These are phyloP conservation scores for Termitomyces sp. DNA, from an alignment of 768 basidiomycete genomes.

Conservation along the genomic window DNA sequence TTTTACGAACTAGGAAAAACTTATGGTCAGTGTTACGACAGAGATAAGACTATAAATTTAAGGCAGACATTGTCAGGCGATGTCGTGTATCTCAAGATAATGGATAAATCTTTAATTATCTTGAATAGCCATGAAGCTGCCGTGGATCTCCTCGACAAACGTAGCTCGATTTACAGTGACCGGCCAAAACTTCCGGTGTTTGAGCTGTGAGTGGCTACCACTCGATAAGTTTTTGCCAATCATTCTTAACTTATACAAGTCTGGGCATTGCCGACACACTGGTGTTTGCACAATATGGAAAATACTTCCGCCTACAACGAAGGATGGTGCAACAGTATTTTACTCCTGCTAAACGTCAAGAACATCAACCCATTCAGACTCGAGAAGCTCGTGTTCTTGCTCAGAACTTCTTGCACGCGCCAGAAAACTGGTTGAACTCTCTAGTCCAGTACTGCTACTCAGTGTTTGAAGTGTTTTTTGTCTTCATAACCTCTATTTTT, in stretches of 20 bases:
- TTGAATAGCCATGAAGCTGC: slow-evolving; percentile 21
- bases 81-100: slow-evolving; percentile 16
- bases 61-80: slow-evolving; percentile 14
- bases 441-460: slow-evolving; percentile 2
- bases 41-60: background rate
- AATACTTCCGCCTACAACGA: slow-evolving; percentile 18
- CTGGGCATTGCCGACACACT: slow-evolving; percentile 15
- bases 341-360: slow-evolving; percentile 15
- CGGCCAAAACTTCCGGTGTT: slow-evolving; percentile 15
- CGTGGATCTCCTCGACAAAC: slow-evolving; percentile 23
- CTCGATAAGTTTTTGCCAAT: background rate
- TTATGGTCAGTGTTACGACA: slow-evolving; percentile 23
- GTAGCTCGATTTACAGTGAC: slow-evolving; percentile 22
- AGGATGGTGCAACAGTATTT: slow-evolving; percentile 16
- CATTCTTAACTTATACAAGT: slow-evolving; percentile 6
- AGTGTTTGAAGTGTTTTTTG: background rate
- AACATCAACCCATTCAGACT: slow-evolving; percentile 23
- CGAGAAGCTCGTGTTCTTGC: slow-evolving; percentile 27
- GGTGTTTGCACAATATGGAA: slow-evolving; percentile 17
- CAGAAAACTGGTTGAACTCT: slow-evolving; percentile 14
- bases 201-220: slow-evolving; percentile 13
- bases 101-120: slow-evolving; percentile 22
- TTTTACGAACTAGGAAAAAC: slow-evolving; percentile 27
- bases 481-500: background rate
- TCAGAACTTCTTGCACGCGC: slow-evolving; percentile 19